Evolutionary conservation across 2,329 filamentous ascomycete genomes (phyloP).

Genomic region (Aspergillus aculeatus): DNA sequence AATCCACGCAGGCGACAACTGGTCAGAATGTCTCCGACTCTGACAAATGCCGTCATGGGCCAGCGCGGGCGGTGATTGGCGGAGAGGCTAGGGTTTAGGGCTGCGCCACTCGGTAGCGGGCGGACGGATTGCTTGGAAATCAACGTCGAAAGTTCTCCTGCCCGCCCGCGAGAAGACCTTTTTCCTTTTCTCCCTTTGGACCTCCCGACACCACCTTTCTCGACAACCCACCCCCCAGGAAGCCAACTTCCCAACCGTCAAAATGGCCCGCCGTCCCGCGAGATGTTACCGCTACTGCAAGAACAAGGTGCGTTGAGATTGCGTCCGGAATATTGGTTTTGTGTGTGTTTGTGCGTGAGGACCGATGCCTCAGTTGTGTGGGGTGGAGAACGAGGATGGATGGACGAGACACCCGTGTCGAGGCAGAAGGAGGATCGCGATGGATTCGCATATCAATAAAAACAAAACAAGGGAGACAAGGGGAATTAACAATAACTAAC

Average conservation of each 20-base stretch:
- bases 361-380: slow-evolving; percentile 33
- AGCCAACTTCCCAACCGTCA: slow-evolving; percentile 61
- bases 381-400: slow-evolving; percentile 16
- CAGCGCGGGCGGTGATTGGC: slow-evolving; percentile 24
- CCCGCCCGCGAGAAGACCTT: slow-evolving; percentile 21
- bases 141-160: slow-evolving; percentile 35
- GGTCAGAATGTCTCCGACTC: slow-evolving; percentile 12
- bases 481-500: slow-evolving; percentile 20
- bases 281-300: slow-evolving; percentile 99
- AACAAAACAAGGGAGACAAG: background rate
- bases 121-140: slow-evolving; percentile 42
- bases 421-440: slow-evolving; percentile 1
- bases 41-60: slow-evolving; percentile 26
- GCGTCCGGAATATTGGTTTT: slow-evolving; percentile 17
- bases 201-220: slow-evolving; percentile 36
- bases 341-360: slow-evolving; percentile 22
- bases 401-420: slow-evolving; percentile 1
- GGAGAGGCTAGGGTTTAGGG: slow-evolving; percentile 42
- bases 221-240: slow-evolving; percentile 45
- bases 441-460: background rate
- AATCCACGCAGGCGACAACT: background rate
- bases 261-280: slow-evolving; percentile 98
- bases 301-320: slow-evolving; percentile 80
- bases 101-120: slow-evolving; percentile 42
- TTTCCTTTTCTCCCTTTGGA: slow-evolving; percentile 25